These are phyloP conservation scores for Annulohypoxylon stygium DNA, from an alignment of 495 filamentous ascomycete species.

Conservation along the genomic window DNA sequence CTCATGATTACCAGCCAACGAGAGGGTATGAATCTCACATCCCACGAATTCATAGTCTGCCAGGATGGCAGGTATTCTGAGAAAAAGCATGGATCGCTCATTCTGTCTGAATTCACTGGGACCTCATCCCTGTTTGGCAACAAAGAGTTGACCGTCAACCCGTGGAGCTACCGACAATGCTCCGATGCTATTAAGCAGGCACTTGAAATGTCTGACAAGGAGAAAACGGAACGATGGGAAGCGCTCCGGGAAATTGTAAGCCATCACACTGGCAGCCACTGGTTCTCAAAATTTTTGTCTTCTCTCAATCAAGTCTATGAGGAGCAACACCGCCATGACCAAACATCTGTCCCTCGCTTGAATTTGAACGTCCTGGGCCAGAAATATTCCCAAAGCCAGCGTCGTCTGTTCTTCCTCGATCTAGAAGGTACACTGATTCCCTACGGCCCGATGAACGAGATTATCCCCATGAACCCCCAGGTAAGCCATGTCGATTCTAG, in stretches of 20 bases:
- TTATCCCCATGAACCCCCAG: constrained; percentile 85
- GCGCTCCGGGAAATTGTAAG: constrained; percentile 80
- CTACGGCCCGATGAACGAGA: constrained; percentile 81
- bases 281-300: constrained; percentile 79
- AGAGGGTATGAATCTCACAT: constrained; percentile 95
- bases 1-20: constrained; percentile 93
- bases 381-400: constrained; percentile 71
- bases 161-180: constrained; percentile 91
- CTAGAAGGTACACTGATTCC: constrained; percentile 92
- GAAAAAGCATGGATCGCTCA: constrained; percentile 87
- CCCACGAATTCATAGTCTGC: constrained; percentile 91
- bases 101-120: constrained; percentile 93
- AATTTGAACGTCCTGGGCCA: constrained; percentile 72
- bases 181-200: constrained; percentile 85
- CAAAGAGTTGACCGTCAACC: constrained; percentile 85
- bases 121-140: constrained; percentile 85
- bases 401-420: constrained; percentile 87
- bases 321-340: constrained; percentile 84
- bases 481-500: constrained; percentile 46
- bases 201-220: constrained; percentile 77
- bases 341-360: constrained; percentile 84
- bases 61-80: constrained; percentile 83
- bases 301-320: constrained; percentile 79
- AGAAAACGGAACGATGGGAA: constrained; percentile 80
- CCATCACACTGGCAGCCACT: constrained; percentile 83